Conservation (phyloP, 345 rosid genomes). For the Clarkia xantiana region DNA sequence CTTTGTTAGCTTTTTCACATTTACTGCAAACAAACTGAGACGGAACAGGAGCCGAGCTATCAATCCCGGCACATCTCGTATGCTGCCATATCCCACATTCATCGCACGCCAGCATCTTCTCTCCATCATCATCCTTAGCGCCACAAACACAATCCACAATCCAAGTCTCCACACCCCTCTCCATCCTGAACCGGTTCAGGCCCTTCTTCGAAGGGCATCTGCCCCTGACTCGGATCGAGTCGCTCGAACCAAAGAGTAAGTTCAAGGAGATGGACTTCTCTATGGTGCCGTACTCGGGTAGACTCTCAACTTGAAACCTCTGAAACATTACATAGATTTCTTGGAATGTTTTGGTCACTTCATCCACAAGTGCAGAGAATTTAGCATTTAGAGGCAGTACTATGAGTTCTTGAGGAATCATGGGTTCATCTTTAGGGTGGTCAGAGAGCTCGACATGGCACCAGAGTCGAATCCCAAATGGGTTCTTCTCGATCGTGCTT, state of each 20-base stretch:
- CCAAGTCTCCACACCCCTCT: constrained; percentile 59
- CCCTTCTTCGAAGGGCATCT: constrained; percentile 36
- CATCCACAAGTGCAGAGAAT: constrained; percentile 37
- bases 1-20: constrained; percentile 10
- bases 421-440: constrained; percentile 27
- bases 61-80: constrained; percentile 57
- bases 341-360: constrained; percentile 40
- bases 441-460: constrained; percentile 44
- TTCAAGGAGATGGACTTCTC: constrained; percentile 35
- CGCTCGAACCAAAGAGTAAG: constrained; percentile 34
- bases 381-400: constrained; percentile 44
- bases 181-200: constrained; percentile 36
- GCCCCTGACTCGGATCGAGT: constrained; percentile 26
- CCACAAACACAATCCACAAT: constrained; percentile 57
- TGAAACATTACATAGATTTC: constrained; percentile 56
- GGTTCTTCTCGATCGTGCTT: constrained; percentile 4
- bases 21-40: constrained; percentile 28
- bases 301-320: constrained; percentile 35
- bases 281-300: constrained; percentile 32
- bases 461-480: constrained; percentile 21
- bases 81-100: constrained; percentile 61
- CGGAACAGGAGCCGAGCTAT: constrained; percentile 28
- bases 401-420: constrained; percentile 40
- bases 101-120: constrained; percentile 67
- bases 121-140: constrained; percentile 63